Evolutionary conservation across 2,329 filamentous ascomycete genomes (phyloP), one percentile per base, ranked within the genome.

Genomic region (Fusarium sp.): DNA sequence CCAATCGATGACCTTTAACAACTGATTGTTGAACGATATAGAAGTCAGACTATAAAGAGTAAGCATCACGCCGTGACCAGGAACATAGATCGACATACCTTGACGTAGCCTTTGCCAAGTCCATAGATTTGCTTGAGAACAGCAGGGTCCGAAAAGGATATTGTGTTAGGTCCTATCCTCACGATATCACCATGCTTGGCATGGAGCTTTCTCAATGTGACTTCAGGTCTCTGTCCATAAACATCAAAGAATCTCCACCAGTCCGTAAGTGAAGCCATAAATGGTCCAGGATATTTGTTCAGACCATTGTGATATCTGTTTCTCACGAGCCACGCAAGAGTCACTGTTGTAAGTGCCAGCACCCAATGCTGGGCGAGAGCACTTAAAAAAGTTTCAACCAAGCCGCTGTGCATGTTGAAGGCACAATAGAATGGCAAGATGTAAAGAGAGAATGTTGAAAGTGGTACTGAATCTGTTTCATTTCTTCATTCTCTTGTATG

Each of bases 111-210:
- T 78, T 94, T 94, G 77, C 94, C 95, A 42, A 95, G 79, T 0
- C 92, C 92, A 76, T 96, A 97, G 44, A 96, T 94, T 12, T 83
- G 82, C 79, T 92, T 92, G 70, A 95, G 82, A 0, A 91, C 91
- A 61, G 86, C 86, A 0, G 92, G 91, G 69, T 93, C 86, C 4
- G 90, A 86, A 73, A 96, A 93, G 0, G 91, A 93, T 2, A 96
- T 79, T 0, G 82, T 82, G 67, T 94, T 94, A 2, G 92, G 92
- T 0, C 92, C 92, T 5, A 94, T 79, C 2, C 92, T 85, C 2
- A 96, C 91, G 4, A 95, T 83, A 74, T 91, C 87, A 46, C 92
- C 92, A 79, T 93, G 84, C 71, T 92, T 85, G 15, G 84, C 83
- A 76, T 96, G 92, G 1, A 96, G 82, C 10, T 79, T 83, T 44